Percentiles rank a stretch among this genome's conserved stretches.
phyloP scores from a whole-genome alignment of 2,329 filamentous ascomycete species.

The Esteya vermicola region DNA sequence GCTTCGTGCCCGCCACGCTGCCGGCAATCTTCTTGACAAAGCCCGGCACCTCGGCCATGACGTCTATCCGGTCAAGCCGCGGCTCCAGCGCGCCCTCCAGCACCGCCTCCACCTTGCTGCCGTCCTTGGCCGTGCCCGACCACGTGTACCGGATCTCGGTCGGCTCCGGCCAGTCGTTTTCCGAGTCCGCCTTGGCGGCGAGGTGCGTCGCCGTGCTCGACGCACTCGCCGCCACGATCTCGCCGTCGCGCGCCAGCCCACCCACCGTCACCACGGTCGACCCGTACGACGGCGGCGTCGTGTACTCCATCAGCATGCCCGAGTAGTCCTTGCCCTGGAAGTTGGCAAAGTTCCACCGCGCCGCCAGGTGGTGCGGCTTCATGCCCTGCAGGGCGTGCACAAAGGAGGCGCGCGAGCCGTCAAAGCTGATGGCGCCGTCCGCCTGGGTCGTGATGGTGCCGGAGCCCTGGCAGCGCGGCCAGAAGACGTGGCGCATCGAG shows the following conservation, averaged over 20 bases:
- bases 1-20: slow-evolving; percentile 78
- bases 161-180: slow-evolving; percentile 84
- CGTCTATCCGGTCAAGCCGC: slow-evolving; percentile 71
- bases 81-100: slow-evolving; percentile 56
- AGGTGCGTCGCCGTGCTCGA: slow-evolving; percentile 55
- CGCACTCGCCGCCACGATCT: slow-evolving; percentile 61
- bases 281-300: slow-evolving; percentile 84
- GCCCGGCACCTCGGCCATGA: slow-evolving; percentile 91
- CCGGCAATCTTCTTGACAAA: slow-evolving; percentile 93
- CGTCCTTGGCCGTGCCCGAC: slow-evolving; percentile 64
- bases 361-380: slow-evolving; percentile 95
- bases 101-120: slow-evolving; percentile 54
- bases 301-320: slow-evolving; percentile 90
- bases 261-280: slow-evolving; percentile 73
- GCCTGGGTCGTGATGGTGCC: slow-evolving; percentile 74
- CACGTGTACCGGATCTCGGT: slow-evolving; percentile 61
- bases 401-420: slow-evolving; percentile 69
- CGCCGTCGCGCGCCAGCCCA: slow-evolving; percentile 64
- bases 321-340: slow-evolving; percentile 83
- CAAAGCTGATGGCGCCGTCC: slow-evolving; percentile 68
- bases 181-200: slow-evolving; percentile 53
- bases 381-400: slow-evolving; percentile 86
- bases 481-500: slow-evolving; percentile 82
- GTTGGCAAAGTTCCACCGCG: slow-evolving; percentile 84
- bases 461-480: slow-evolving; percentile 72